These are phyloP conservation scores for Pyrenophora tritici-repentis DNA, from an alignment of 2,329 filamentous ascomycete genomes.

Conservation along the genomic window DNA sequence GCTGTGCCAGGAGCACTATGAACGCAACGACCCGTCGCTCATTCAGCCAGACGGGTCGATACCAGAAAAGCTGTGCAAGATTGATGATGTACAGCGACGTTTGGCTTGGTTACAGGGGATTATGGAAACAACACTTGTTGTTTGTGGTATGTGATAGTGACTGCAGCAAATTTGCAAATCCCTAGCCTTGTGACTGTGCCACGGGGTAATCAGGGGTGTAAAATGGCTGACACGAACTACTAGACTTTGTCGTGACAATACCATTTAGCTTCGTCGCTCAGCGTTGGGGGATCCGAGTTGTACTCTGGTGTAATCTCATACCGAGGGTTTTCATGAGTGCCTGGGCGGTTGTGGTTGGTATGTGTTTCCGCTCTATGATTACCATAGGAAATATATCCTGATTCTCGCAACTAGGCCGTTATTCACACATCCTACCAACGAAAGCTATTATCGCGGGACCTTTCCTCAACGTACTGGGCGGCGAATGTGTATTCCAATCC, in stretches of 20 bases:
- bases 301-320: slow-evolving; percentile 42
- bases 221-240: background rate
- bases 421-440: slow-evolving; percentile 31
- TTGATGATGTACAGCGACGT: slow-evolving; percentile 56
- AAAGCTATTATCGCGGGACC: slow-evolving; percentile 40
- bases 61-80: slow-evolving; percentile 60
- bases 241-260: slow-evolving; percentile 44
- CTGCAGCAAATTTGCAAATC: background rate
- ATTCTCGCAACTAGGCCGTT: slow-evolving; percentile 27
- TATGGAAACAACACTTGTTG: slow-evolving; percentile 45
- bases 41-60: slow-evolving; percentile 49
- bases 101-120: slow-evolving; percentile 60
- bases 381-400: background rate
- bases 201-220: background rate
- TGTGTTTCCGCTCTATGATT: slow-evolving; percentile 10
- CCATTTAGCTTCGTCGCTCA: slow-evolving; percentile 44
- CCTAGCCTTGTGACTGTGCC: background rate
- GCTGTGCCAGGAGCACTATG: slow-evolving; percentile 58
- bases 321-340: slow-evolving; percentile 36
- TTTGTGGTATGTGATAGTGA: slow-evolving; percentile 37
- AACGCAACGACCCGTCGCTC: slow-evolving; percentile 45
- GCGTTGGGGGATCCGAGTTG: slow-evolving; percentile 32
- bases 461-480: slow-evolving; percentile 39
- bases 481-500: slow-evolving; percentile 46
- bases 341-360: slow-evolving; percentile 42